These are phyloP conservation scores for Cordyceps cicadae DNA, from an alignment of 2,329 filamentous ascomycete species.

Conservation along the genomic window DNA sequence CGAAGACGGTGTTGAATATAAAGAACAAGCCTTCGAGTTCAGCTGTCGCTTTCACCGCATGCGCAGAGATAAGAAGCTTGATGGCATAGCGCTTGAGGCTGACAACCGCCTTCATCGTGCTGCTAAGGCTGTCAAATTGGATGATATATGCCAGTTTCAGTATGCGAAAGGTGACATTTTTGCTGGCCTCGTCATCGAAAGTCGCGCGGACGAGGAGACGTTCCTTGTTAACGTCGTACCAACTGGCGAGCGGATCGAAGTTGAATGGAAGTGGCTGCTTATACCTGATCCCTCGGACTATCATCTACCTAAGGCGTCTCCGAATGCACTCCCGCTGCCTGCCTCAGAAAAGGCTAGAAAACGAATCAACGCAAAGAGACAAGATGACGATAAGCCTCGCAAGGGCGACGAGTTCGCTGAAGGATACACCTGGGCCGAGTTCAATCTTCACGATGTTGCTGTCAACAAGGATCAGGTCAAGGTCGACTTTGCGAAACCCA, in stretches of 20 bases:
- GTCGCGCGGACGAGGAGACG: conserved; percentile 64
- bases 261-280: conserved; percentile 78
- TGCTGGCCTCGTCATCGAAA: conserved; percentile 80
- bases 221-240: conserved; percentile 77
- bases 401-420: conserved; percentile 60
- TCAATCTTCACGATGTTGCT: conserved; percentile 54
- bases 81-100: conserved; percentile 60
- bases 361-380: conserved; percentile 58
- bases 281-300: conserved; percentile 64
- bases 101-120: conserved; percentile 60
- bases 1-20: conserved; percentile 87
- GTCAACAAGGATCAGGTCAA: conserved; percentile 55
- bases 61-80: conserved; percentile 71
- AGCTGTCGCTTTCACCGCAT: conserved; percentile 89
- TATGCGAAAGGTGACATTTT: conserved; percentile 79
- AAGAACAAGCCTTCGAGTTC: conserved; percentile 84
- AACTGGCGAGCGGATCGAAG: conserved; percentile 66
- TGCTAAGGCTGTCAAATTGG: conserved; percentile 58
- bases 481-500: conserved; percentile 61
- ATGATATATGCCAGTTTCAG: conserved; percentile 82
- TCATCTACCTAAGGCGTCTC: conserved; percentile 64
- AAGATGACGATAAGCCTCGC: conserved; percentile 52
- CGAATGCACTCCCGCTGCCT: conserved; percentile 64
- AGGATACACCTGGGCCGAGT: conserved; percentile 70
- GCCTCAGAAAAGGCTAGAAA: conserved; percentile 54